A percentile compares a stretch with the other conserved stretches of the same genome.
These are phyloP conservation scores for Zalerion maritima DNA, from an alignment of 495 filamentous ascomycete species.

Conservation along the genomic window DNA sequence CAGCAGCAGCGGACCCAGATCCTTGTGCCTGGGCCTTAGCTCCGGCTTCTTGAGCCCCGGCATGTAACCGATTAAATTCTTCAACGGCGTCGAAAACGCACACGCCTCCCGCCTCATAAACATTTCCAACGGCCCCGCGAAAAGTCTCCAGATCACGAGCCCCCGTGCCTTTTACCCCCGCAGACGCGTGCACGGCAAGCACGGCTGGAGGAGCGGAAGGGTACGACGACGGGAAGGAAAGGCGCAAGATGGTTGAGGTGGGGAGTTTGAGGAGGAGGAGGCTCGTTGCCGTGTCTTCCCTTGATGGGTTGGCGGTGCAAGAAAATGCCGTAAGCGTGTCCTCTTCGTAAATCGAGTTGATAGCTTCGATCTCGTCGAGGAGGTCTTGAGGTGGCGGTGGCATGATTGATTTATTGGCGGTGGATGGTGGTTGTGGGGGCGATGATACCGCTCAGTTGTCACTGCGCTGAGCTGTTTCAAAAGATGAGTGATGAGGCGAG, in stretches of 20 bases:
- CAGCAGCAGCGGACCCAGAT: conserved; percentile 6
- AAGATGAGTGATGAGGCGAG: too few relatives aligned
- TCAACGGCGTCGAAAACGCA: conserved; percentile 83
- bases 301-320: too few relatives aligned
- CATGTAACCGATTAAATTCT: conserved; percentile 26
- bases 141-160: conserved; percentile 50
- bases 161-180: conserved; percentile 52
- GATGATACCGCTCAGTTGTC: too few relatives aligned
- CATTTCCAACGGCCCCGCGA: conserved; percentile 44
- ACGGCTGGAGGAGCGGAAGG: conserved; percentile 53
- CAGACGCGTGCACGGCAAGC: conserved; percentile 48
- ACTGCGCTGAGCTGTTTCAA: too few relatives aligned
- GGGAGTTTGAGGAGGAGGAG: conserved; percentile 39
- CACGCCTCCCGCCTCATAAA: conserved; percentile 59
- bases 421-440: too few relatives aligned
- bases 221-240: conserved; percentile 58
- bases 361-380: conserved; percentile 68
- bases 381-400: conserved; percentile 55
- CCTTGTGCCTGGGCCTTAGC: not conserved
- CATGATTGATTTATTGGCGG: too few relatives aligned
- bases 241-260: conserved; percentile 37
- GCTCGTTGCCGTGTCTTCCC: conserved; percentile 11
- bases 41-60: not conserved
- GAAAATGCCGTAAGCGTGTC: conserved; percentile 46
- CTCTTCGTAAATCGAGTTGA: conserved; percentile 84